Percentiles rank a stretch among this genome's conserved stretches.
Evolutionary conservation across 768 basidiomycete species (phyloP).

Genomic region (Mycena metata): DNA sequence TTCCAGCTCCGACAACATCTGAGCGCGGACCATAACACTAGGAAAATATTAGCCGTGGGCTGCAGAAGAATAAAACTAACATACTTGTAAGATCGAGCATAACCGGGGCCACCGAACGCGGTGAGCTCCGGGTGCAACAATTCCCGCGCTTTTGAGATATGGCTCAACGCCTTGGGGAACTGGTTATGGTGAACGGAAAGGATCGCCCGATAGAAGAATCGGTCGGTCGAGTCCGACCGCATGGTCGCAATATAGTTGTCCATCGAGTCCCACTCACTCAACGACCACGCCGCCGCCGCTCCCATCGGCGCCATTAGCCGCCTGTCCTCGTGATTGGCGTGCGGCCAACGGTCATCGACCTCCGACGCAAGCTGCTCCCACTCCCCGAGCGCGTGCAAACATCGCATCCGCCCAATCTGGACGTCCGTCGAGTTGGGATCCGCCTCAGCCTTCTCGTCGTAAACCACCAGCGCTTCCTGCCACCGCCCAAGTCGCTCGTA

Average conservation of each 20-base stretch:
- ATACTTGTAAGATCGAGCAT: slow-evolving; percentile 97
- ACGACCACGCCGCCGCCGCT: slow-evolving; percentile 96
- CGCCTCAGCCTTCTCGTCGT: slow-evolving; percentile 80
- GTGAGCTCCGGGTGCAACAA: slow-evolving; percentile 92
- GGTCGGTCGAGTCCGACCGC: slow-evolving; percentile 93
- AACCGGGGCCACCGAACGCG: slow-evolving; percentile 93
- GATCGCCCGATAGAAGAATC: slow-evolving; percentile 96
- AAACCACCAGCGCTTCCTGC: slow-evolving; percentile 92
- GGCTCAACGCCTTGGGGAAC: slow-evolving; percentile 89
- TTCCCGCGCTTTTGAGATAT: slow-evolving; percentile 94
- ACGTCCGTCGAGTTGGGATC: slow-evolving; percentile 86
- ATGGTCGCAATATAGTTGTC: slow-evolving; percentile 96
- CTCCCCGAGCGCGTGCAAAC: slow-evolving; percentile 97
- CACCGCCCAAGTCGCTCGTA: slow-evolving; percentile 96
- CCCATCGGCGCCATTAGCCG: slow-evolving; percentile 97
- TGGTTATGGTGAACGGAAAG: slow-evolving; percentile 97
- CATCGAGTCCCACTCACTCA: slow-evolving; percentile 99
- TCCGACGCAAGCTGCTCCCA: slow-evolving; percentile 93
- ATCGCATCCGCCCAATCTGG: slow-evolving; percentile 93
- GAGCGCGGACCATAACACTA: slow-evolving; percentile 96
- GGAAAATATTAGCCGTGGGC: neutral
- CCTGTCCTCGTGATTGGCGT: slow-evolving; percentile 85
- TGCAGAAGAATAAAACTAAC: slow-evolving; percentile 38
- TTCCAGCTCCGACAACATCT: slow-evolving; percentile 98
- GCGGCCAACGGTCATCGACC: slow-evolving; percentile 91